Evolutionary conservation across 306 rosid species (phyloP).

Genomic region (Ceratonia siliqua): DNA sequence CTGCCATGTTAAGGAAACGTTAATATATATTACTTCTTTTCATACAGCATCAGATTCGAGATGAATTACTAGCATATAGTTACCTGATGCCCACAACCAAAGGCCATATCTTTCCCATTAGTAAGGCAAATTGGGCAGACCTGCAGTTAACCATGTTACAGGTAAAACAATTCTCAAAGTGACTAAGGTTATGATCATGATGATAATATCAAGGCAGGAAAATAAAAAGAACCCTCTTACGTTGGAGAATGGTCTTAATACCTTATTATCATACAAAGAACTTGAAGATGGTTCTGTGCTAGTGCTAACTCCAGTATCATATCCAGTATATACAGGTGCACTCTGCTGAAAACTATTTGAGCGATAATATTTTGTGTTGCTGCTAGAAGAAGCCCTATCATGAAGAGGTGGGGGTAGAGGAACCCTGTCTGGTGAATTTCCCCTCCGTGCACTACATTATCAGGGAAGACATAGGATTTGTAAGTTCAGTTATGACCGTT

Average conservation of each 20-base stretch:
- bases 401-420: constrained; percentile 75
- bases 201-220: constrained; percentile 3
- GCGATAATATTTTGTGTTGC: constrained; percentile 31
- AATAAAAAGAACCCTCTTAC: background rate
- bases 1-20: constrained; percentile 42
- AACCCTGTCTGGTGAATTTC: constrained; percentile 57
- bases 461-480: constrained; percentile 26
- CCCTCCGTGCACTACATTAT: constrained; percentile 47
- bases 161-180: constrained; percentile 7
- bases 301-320: constrained; percentile 40
- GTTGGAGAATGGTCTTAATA: constrained; percentile 34
- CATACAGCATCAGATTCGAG: constrained; percentile 5
- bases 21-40: background rate
- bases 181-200: background rate
- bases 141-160: constrained; percentile 46
- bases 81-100: constrained; percentile 96
- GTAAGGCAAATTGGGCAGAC: constrained; percentile 76
- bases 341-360: constrained; percentile 53
- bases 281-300: constrained; percentile 44
- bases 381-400: constrained; percentile 43
- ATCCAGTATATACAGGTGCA: constrained; percentile 14
- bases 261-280: constrained; percentile 65
- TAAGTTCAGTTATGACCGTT: constrained; percentile 30
- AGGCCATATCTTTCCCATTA: constrained; percentile 76
- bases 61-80: constrained; percentile 9